phyloP scores from a whole-genome alignment of 352 stramenopile genomes.

The Phytophthora fragariaefolia region DNA sequence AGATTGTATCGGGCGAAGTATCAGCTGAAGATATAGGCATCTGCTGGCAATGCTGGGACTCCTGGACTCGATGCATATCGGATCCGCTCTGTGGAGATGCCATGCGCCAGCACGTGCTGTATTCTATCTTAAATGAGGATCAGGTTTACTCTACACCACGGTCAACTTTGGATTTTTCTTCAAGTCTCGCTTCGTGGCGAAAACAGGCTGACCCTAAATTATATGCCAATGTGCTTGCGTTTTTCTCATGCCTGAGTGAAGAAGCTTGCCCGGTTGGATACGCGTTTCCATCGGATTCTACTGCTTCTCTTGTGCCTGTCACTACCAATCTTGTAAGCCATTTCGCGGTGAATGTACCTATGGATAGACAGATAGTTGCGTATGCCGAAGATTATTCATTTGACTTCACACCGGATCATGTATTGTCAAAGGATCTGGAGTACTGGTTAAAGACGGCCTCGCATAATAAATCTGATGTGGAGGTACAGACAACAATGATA shows the following conservation, averaged over 20 bases:
- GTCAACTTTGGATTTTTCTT: slow-evolving; percentile 22
- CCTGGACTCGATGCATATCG: slow-evolving; percentile 9
- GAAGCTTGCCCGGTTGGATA: slow-evolving; percentile 26
- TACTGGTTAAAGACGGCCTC: slow-evolving; percentile 2
- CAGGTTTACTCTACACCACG: neutral
- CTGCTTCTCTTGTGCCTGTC: slow-evolving; percentile 15
- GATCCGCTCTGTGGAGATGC: slow-evolving; percentile 3
- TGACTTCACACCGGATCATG: neutral
- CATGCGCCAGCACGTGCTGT: slow-evolving; percentile 15
- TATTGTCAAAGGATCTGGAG: slow-evolving; percentile 1
- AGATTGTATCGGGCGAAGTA: neutral
- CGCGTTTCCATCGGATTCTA: slow-evolving; percentile 12
- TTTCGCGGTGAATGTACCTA: slow-evolving; percentile 15
- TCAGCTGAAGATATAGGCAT: slow-evolving; percentile 18
- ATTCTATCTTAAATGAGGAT: neutral
- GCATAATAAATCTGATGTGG: slow-evolving; percentile 1
- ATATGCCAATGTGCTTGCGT: slow-evolving; percentile 7
- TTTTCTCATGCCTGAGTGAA: slow-evolving; percentile 26
- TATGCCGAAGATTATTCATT: neutral
- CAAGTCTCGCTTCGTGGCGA: slow-evolving; percentile 1
- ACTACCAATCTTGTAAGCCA: slow-evolving; percentile 1
- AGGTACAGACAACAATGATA: neutral
- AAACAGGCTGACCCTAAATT: neutral
- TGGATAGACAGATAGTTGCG: neutral
- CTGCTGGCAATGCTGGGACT: slow-evolving; percentile 16